These are phyloP conservation scores for Powellomyces hirtus DNA, from an alignment of 192 early-diverging fungal genomes.

Conservation along the genomic window DNA sequence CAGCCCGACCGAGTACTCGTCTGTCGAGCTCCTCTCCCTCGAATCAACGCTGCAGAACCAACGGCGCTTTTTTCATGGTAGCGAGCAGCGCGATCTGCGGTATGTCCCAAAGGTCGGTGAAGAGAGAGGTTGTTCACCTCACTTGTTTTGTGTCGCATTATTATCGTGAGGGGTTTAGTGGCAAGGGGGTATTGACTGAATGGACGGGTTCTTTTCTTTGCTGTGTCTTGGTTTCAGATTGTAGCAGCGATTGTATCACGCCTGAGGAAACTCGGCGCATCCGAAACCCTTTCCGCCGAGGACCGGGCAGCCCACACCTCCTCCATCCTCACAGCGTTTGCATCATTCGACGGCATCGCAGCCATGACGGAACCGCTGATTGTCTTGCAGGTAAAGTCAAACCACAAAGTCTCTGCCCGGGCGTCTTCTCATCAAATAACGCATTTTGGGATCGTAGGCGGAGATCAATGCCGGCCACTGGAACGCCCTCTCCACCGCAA, in stretches of 20 bases:
- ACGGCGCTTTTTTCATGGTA: slow-evolving; percentile 21
- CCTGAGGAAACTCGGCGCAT: neutral
- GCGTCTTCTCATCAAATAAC: no score
- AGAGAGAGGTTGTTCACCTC: neutral
- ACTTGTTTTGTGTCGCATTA: neutral
- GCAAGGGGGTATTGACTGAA: no score
- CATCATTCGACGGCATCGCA: neutral
- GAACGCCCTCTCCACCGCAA: neutral
- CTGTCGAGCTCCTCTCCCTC: slow-evolving; percentile 21
- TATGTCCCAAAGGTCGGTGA: slow-evolving; percentile 42
- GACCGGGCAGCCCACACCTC: neutral
- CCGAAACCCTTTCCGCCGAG: neutral
- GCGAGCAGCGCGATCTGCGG: slow-evolving; percentile 24
- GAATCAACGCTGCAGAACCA: slow-evolving; percentile 33
- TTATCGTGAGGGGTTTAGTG: neutral
- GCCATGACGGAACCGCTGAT: slow-evolving; percentile 10
- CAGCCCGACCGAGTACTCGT: slow-evolving; percentile 5
- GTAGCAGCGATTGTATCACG: neutral
- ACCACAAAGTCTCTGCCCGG: neutral
- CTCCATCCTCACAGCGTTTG: no score
- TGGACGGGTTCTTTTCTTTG: neutral
- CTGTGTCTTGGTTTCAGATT: neutral
- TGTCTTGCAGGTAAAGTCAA: slow-evolving; percentile 8
- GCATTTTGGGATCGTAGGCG: neutral
- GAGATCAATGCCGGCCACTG: slow-evolving; percentile 34